Evolutionary conservation across 164 flowering plant genomes (phyloP).

Genomic region (Hamamelis virginiana): DNA sequence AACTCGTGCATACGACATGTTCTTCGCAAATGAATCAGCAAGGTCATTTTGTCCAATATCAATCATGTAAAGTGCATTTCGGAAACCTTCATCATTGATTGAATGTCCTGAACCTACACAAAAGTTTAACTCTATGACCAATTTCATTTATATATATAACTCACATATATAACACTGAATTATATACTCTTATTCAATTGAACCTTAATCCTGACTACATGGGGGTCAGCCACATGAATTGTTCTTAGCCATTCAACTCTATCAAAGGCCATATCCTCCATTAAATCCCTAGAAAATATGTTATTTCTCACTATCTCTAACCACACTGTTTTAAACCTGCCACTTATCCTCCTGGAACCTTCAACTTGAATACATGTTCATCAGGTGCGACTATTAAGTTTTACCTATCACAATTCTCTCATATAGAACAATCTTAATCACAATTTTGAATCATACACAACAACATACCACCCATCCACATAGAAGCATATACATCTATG

Average conservation of each 20-base stretch:
- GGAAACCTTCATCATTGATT: conserved; percentile 39
- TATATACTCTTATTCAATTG: no score
- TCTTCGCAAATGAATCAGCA: conserved; percentile 55
- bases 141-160: not conserved
- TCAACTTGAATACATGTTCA: no score
- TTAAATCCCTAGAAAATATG: no score
- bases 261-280: no score
- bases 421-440: not conserved
- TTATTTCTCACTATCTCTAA: no score
- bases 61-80: conserved; percentile 60
- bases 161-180: not conserved
- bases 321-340: no score
- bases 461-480: not conserved
- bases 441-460: not conserved
- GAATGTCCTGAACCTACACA: conserved; percentile 27
- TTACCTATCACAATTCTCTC: no score
- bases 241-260: no score
- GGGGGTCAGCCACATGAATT: no score
- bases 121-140: not conserved
- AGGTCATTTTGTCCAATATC: conserved; percentile 79
- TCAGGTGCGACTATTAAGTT: no score
- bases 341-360: no score
- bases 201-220: no score
- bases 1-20: conserved; percentile 45
- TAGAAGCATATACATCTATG: not conserved